A percentile compares a stretch with the other conserved stretches of the same genome.
These are phyloP conservation scores for Aegilops tauschii DNA, from an alignment of 176 grass and related monocot species.

Conservation along the genomic window DNA sequence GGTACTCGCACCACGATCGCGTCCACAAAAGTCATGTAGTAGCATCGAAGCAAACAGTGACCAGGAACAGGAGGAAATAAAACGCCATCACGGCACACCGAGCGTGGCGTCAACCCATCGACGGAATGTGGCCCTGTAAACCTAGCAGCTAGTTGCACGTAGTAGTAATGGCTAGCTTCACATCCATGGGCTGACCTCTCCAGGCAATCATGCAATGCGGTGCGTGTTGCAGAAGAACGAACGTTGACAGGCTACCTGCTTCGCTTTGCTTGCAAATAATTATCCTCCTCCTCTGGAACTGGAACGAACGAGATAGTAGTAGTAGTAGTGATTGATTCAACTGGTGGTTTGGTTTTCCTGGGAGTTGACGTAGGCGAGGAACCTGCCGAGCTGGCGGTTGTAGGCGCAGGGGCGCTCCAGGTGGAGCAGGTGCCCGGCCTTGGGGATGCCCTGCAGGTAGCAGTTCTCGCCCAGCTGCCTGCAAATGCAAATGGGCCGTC, in stretches of 20 bases:
- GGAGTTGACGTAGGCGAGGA: slow-evolving; percentile 54
- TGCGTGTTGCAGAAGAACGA: not conserved
- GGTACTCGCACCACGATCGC: not conserved
- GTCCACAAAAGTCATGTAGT: not conserved
- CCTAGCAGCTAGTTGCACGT: no score
- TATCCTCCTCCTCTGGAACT: not conserved
- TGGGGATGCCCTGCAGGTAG: slow-evolving; percentile 58
- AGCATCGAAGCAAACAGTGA: not conserved
- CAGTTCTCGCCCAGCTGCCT: slow-evolving; percentile 82
- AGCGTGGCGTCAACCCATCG: not conserved
- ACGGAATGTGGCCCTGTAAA: not conserved
- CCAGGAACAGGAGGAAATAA: not conserved
- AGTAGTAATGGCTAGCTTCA: not conserved
- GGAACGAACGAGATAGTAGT: not conserved
- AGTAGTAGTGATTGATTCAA: not conserved
- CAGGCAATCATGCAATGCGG: not conserved
- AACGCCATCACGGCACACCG: not conserved
- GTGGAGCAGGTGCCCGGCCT: slow-evolving; percentile 83
- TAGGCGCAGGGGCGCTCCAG: slow-evolving; percentile 80
- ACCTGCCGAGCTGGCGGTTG: slow-evolving; percentile 69
- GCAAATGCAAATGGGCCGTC: not conserved
- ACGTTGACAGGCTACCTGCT: no score
- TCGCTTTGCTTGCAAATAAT: not conserved
- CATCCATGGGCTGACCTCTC: not conserved
- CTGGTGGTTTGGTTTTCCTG: not conserved